Evolutionary conservation across 139 green algal species (phyloP).

Genomic region (Nannochloris sp.): DNA sequence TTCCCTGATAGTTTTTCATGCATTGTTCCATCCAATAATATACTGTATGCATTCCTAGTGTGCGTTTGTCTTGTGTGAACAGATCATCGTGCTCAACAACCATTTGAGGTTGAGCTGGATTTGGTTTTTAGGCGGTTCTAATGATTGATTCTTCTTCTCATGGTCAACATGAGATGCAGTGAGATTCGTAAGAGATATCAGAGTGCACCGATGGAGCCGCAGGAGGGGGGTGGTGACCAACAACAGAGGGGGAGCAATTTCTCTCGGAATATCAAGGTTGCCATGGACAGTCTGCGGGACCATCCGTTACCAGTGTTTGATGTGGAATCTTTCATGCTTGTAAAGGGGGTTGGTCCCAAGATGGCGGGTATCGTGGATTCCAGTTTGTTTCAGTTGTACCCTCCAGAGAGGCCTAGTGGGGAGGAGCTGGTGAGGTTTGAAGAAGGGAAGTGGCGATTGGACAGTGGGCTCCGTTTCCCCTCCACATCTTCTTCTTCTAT

Average conservation of each 20-base stretch:
- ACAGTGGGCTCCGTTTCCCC: too few species aligned
- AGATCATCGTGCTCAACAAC: too few species aligned
- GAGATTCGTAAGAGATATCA: too few species aligned
- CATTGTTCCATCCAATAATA: background rate
- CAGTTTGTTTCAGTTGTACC: slow-evolving; percentile 19
- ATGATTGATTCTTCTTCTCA: background rate
- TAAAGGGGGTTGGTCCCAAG: slow-evolving; percentile 12
- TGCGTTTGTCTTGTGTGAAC: too few species aligned
- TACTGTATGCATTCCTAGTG: background rate
- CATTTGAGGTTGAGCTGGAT: background rate
- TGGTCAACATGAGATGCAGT: too few species aligned
- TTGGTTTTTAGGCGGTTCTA: background rate
- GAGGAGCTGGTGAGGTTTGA: slow-evolving; percentile 17
- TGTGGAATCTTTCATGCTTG: background rate
- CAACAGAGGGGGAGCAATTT: slow-evolving; percentile 1
- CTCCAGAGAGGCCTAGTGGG: slow-evolving; percentile 4
- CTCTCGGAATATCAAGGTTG: slow-evolving; percentile 1
- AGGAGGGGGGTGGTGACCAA: background rate
- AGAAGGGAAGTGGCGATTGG: background rate
- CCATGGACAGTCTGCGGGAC: slow-evolving; percentile 5
- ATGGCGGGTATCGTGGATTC: slow-evolving; percentile 14
- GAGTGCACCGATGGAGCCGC: too few species aligned
- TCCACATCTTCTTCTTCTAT: background rate
- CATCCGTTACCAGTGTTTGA: slow-evolving; percentile 17
- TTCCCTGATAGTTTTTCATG: background rate